Evolutionary conservation across 768 basidiomycete genomes (phyloP).

Genomic region (Mycena rosella): DNA sequence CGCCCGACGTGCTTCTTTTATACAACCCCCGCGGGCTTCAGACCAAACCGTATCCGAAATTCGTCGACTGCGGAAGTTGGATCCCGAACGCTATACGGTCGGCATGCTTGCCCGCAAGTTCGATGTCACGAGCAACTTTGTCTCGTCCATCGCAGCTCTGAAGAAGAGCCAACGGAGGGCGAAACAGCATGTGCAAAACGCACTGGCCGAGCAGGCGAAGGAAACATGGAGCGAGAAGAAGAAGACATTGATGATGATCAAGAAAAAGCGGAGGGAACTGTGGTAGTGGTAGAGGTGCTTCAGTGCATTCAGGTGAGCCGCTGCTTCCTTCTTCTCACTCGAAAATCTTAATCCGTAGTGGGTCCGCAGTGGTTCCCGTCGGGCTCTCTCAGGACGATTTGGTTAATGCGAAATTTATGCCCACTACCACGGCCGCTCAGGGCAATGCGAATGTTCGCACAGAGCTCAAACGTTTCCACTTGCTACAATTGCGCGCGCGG

Average conservation of each 20-base stretch:
- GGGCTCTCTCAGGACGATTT: too few species aligned
- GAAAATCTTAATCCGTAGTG: too few species aligned
- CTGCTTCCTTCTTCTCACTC: neutral
- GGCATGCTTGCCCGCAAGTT: constrained; percentile 82
- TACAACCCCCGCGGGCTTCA: constrained; percentile 57
- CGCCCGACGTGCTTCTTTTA: constrained; percentile 52
- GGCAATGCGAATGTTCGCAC: too few species aligned
- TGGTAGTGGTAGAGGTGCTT: constrained; percentile 63
- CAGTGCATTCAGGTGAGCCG: neutral
- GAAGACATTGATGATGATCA: constrained; percentile 70
- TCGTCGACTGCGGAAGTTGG: constrained; percentile 64
- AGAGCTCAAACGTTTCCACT: too few species aligned
- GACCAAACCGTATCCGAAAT: constrained; percentile 69
- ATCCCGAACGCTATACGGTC: constrained; percentile 73
- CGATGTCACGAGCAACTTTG: constrained; percentile 76
- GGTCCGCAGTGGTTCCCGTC: too few species aligned
- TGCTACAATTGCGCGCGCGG: too few species aligned
- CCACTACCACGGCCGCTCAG: too few species aligned
- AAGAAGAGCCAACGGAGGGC: constrained; percentile 62
- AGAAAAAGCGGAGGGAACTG: constrained; percentile 74
- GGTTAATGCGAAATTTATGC: too few species aligned
- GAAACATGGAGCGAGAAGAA: constrained; percentile 82
- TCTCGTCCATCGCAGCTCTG: constrained; percentile 74
- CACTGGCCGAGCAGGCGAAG: constrained; percentile 59
- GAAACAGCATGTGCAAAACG: constrained; percentile 58